Evolutionary conservation across 371 early-diverging fungal genomes (phyloP).

Genomic region (Blakeslea trispora): DNA sequence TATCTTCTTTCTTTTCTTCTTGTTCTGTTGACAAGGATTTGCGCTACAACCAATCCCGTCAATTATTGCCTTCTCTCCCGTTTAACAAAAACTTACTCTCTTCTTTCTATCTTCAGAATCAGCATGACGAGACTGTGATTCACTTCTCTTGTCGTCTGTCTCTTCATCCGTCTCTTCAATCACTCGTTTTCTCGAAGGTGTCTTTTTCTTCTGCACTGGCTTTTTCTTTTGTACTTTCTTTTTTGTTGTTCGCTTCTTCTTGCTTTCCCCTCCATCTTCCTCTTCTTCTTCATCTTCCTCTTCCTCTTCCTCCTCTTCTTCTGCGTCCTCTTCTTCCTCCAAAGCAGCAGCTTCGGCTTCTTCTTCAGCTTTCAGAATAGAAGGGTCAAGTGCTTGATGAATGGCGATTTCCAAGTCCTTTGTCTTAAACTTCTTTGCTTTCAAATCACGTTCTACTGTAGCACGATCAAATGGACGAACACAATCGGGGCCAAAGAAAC

Average conservation of each 20-base stretch:
- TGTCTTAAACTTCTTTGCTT: constrained; percentile 54
- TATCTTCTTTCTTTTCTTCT: constrained; percentile 21
- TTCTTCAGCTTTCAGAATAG: constrained; percentile 25
- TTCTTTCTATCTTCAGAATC: constrained; percentile 16
- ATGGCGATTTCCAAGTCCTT: constrained; percentile 50
- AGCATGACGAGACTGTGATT: not conserved
- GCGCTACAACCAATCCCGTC: constrained; percentile 8
- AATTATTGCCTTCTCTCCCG: not conserved
- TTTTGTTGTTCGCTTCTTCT: constrained; percentile 3
- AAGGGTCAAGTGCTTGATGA: constrained; percentile 40
- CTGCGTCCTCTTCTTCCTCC: constrained; percentile 25
- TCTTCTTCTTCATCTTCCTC: constrained; percentile 26
- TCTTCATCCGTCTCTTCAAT: not conserved
- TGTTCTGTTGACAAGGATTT: constrained; percentile 22
- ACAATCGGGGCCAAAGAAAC: constrained; percentile 52
- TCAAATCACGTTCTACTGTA: constrained; percentile 47
- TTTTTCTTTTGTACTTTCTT: constrained; percentile 6
- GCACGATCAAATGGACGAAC: constrained; percentile 49
- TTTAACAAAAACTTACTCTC: constrained; percentile 2
- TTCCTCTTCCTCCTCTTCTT: constrained; percentile 26
- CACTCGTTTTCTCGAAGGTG: not conserved
- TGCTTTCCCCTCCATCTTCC: constrained; percentile 13
- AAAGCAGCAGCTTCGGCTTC: constrained; percentile 25
- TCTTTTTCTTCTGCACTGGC: not conserved
- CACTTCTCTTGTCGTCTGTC: not conserved